Base-by-base conservation (phyloP, 768 basidiomycete genomes). In the Tylopilus sp. region DNA sequence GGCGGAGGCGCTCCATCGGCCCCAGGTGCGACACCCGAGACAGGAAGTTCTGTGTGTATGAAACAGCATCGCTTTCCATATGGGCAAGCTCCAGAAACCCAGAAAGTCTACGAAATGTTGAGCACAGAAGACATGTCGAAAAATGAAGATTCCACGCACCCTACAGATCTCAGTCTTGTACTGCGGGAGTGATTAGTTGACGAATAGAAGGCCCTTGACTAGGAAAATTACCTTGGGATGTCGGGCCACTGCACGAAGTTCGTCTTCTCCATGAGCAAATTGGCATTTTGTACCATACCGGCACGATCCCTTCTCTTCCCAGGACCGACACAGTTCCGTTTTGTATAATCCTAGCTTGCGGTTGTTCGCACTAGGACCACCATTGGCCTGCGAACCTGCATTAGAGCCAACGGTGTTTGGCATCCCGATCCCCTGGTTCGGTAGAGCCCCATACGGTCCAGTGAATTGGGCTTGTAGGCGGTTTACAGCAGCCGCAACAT, bases 121-220 rank as follows among this genome's bases (percentile, higher is more conserved):
- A 59, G 53, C 31, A 58, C 49, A 31, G 22, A 7, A 22, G 6
- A n/a, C n/a, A n/a, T 6, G 25, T 31, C 28, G 47, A 46, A 29
- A 25, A 16, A 36, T 38, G 9, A 8, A 43, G 17, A 8, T 40
- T 16, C 22, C 7, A 72, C 84, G 58, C 63, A 92, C 89, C 75
- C 91, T 84, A 69, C 92, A 95, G 59, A 94, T 92, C 71, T 95
- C 92, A 11, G 92, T 94, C 72, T 95, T 95, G 72, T 94, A 94
- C 90, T 89, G 63, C 19, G 47, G 52, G 49, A 26, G 57, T 30
- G 30, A 58, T 42, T 57, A 46, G 40, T 69, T 33, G 68, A 57
- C 33, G 45, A 54, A 24, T 50, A 42, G 33, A 45, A 51, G 29
- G 17, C 34, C 33, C 11, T 21, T 13, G 31, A 31, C 1, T 26